A percentile compares a stretch with the other conserved stretches of the same genome.
Evolutionary conservation across 768 basidiomycete species (phyloP).

Genomic region (Hysterangium stoloniferum): DNA sequence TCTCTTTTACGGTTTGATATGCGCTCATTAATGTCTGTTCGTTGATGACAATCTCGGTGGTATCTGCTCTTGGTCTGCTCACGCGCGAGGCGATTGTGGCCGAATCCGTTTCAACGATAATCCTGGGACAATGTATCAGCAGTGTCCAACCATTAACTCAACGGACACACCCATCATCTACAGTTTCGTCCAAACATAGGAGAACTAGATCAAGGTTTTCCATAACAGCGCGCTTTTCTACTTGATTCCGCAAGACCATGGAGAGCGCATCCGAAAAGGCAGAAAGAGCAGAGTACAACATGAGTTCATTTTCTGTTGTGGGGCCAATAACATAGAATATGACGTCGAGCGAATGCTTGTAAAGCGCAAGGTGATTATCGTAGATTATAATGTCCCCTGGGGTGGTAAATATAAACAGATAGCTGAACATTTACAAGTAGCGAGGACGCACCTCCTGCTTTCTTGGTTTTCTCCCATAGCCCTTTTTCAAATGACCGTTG

Average conservation of each 20-base stretch:
- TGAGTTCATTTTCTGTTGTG: slow-evolving; percentile 88
- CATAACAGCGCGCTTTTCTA: slow-evolving; percentile 90
- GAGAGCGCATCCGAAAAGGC: slow-evolving; percentile 83
- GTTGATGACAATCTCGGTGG: slow-evolving; percentile 96
- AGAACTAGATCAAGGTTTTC: slow-evolving; percentile 93
- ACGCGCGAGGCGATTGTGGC: slow-evolving; percentile 94
- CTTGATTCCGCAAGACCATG: slow-evolving; percentile 79
- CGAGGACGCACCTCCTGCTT: slow-evolving; percentile 65
- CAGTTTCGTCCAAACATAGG: slow-evolving; percentile 90
- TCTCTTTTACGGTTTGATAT: slow-evolving; percentile 83
- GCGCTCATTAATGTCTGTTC: slow-evolving; percentile 94
- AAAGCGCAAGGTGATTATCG: slow-evolving; percentile 85
- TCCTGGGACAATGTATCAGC: slow-evolving; percentile 37
- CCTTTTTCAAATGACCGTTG: slow-evolving; percentile 95
- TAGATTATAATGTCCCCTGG: slow-evolving; percentile 90
- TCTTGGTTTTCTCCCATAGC: slow-evolving; percentile 92
- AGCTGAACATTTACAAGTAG: slow-evolving; percentile 1
- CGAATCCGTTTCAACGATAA: slow-evolving; percentile 95
- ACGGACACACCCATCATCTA: slow-evolving; percentile 81
- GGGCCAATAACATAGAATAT: slow-evolving; percentile 90
- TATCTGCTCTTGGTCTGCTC: slow-evolving; percentile 85
- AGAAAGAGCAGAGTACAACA: slow-evolving; percentile 79
- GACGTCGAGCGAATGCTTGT: slow-evolving; percentile 92
- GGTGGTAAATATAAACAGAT: neutral
- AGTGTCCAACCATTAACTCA: neutral